A percentile compares a stretch with the other conserved stretches of the same genome.
phyloP scores from a whole-genome alignment of 768 basidiomycete genomes.

The Rhodotorula paludigena region DNA sequence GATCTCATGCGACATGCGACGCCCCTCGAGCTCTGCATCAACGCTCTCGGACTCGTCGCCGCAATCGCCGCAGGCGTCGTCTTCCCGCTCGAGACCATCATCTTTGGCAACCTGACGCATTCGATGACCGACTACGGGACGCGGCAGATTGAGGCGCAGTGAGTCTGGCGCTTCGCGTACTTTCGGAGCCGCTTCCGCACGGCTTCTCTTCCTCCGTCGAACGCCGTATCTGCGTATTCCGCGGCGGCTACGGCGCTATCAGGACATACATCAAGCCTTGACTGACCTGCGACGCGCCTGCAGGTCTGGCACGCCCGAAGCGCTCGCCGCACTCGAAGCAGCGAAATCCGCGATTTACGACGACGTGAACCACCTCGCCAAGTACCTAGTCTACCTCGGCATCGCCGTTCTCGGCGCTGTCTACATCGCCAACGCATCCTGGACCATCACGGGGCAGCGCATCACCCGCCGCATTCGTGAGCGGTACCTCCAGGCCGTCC shows the following conservation, averaged over 20 bases:
- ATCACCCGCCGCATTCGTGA: conserved; percentile 81
- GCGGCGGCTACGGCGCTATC: no score
- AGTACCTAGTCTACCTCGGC: neutral
- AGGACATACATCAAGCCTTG: no score
- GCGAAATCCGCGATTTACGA: conserved; percentile 49
- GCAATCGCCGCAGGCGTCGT: conserved; percentile 76
- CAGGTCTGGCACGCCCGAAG: no score
- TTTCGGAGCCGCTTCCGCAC: no score
- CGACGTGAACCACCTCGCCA: no score
- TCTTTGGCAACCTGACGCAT: conserved; percentile 77
- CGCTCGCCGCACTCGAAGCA: no score
- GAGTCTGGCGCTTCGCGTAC: conserved; percentile 47
- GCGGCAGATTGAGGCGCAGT: conserved; percentile 35
- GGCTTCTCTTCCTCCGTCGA: no score
- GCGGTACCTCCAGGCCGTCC: conserved; percentile 64
- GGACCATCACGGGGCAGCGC: conserved; percentile 59
- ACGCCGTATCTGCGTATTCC: no score
- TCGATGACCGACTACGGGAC: conserved; percentile 46
- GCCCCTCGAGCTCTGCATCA: conserved; percentile 59
- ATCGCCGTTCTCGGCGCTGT: neutral
- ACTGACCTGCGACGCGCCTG: no score
- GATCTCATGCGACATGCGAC: conserved; percentile 64
- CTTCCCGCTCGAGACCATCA: conserved; percentile 63
- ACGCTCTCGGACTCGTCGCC: conserved; percentile 65
- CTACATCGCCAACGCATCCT: conserved; percentile 42